A percentile compares a stretch with the other conserved stretches of the same genome.
These are phyloP conservation scores for Yarrowia galli DNA, from an alignment of 1,139 yeast species.

Conservation along the genomic window DNA sequence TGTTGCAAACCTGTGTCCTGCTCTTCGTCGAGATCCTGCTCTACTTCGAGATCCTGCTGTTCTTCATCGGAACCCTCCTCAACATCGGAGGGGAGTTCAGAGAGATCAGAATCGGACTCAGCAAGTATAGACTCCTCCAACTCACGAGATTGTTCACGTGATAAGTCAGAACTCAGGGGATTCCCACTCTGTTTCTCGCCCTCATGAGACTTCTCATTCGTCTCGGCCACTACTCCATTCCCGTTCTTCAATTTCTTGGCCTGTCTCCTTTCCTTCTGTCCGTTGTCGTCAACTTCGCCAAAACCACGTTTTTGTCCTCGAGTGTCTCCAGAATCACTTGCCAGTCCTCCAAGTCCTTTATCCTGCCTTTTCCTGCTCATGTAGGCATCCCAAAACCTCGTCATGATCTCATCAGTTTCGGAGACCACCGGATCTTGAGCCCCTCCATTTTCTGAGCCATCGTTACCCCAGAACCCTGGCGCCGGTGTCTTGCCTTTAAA, in stretches of 20 bases:
- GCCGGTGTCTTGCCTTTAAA: not conserved
- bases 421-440: not conserved
- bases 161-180: not conserved
- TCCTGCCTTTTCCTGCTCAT: not conserved
- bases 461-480: conserved; percentile 9
- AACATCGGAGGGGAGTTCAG: not conserved
- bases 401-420: conserved; percentile 2
- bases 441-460: conserved; percentile 1
- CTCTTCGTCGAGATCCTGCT: not conserved
- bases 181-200: not conserved
- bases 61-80: not conserved
- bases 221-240: too few species aligned
- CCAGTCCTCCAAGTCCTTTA: too few species aligned
- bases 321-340: not conserved
- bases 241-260: not conserved
- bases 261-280: not conserved
- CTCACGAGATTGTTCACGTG: not conserved
- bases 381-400: not conserved
- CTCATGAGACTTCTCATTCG: too few species aligned
- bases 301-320: not conserved
- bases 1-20: not conserved
- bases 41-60: too few species aligned
- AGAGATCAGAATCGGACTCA: not conserved
- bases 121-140: not conserved
- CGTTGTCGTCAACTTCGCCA: too few species aligned